Evolutionary conservation across 371 early-diverging fungal species (phyloP), one percentile per base, ranked within the genome.

Genomic region (Syncephalastrum sp.): DNA sequence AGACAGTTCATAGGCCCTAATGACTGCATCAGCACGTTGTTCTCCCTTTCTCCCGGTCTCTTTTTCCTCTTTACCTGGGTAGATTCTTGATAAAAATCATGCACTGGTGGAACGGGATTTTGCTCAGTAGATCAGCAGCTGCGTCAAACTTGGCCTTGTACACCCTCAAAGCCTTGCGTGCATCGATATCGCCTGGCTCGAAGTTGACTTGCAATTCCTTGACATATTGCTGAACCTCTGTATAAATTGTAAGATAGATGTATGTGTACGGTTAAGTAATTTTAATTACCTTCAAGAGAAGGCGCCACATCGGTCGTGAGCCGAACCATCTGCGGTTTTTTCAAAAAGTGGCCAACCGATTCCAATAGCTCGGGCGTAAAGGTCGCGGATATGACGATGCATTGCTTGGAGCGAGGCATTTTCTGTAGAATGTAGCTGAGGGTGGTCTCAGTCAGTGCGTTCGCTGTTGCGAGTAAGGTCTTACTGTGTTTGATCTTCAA

Each of bases 51-150:
- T 33, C 21, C 21, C 21, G 21, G 21, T 2, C 21, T 33, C 38
- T 12, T 10, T 2, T 12, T 10, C 38, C 8, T 12, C 38, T 33
- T 29, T 56, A 69, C 69, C 69, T 57, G 23, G 77, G 69, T 13
- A 79, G 65, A 47, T 77, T 82, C 56, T 87, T 87, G 38, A 84
- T 56, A 68, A 87, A 87, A 8, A 87, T 70, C 59, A 87, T 84
- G 50, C 83, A 82, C 58, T 87, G 87, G 52, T 87, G 83, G 59
- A 84, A 87, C 0, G 83, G 78, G 1, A 83, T 69, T 23, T 74
- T 70, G 14, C 75, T 62, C n/a, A 87, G 61, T 2, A 87, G 41
- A 5, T 68, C 63, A 1, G 75, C 82, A 5, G 75, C 58, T 17
- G 67, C 71, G 56, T 81, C 68, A 61, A 82, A 84, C 42, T 86